Percentiles rank a stretch among this genome's conserved stretches.
Conservation (phyloP, 2,329 filamentous ascomycete genomes). For the Lasiodiplodia hormozganensis region DNA sequence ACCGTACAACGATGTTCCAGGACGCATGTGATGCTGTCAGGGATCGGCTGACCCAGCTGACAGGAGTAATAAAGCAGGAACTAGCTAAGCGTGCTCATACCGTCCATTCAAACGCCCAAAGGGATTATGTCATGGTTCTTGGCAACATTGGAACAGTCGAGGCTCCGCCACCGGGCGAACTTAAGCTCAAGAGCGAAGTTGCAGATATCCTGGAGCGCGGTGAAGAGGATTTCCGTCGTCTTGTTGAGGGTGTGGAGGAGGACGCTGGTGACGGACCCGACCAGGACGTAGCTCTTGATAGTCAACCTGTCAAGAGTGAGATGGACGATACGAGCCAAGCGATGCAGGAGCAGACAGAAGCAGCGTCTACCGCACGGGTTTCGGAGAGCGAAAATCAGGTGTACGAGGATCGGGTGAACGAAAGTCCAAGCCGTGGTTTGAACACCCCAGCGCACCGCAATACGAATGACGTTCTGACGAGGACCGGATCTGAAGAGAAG, state of each 20-base stretch:
- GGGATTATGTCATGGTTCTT: conserved; percentile 48
- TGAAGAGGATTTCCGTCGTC: conserved; percentile 13
- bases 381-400: not conserved
- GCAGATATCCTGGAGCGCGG: conserved; percentile 2
- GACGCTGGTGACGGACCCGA: not conserved
- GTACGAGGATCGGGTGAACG: not conserved
- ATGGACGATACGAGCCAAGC: not conserved
- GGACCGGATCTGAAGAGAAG: not conserved
- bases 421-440: not conserved
- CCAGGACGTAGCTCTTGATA: not conserved
- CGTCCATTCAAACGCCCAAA: conserved; percentile 45
- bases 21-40: conserved; percentile 53
- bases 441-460: not conserved
- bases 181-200: not conserved
- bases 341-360: not conserved
- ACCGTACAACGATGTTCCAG: conserved; percentile 58
- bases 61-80: conserved; percentile 49
- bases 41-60: conserved; percentile 50
- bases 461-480: not conserved
- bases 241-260: conserved; percentile 18
- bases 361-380: not conserved
- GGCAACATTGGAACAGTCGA: conserved; percentile 33
- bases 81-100: conserved; percentile 56
- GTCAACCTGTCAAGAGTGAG: not conserved
- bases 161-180: not conserved